Base-by-base conservation (phyloP, 2,329 filamentous ascomycete species). In the Canariomyces notabilis region DNA sequence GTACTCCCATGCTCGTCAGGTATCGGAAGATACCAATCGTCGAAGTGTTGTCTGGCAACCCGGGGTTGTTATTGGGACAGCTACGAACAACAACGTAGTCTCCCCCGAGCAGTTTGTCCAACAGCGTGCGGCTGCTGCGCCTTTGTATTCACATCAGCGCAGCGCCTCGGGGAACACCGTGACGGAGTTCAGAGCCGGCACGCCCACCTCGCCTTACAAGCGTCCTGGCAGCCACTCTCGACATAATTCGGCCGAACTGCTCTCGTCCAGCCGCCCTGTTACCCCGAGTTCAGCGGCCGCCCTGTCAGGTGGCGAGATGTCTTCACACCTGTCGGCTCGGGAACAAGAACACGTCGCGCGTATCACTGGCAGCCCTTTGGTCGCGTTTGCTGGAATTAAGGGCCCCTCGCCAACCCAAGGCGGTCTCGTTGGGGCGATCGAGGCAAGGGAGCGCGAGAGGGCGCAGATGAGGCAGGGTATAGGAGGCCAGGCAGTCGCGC, bases 291-390 rank as follows among this genome's bases (percentile, higher is more conserved):
- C 82, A 8, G 73, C 40, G n/a, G 69, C 33, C 63, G 66, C 4
- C 61, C 76, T 46, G 64, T 84, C 22, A 67, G 70, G 39, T 5
- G 64, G 66, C 3, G 66, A 69, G 20, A 42, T 59, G 37, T 71
- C 59, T 19, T 73, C 77, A 0, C 78, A 83, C 47, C 73, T 95
- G n/a, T 89, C 87, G 16, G 89, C 89, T 15, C 80, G 85, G 14
- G 89, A 95, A 64, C 89, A 94, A 63, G 88, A 94, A 66, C 85
- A 94, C 56, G 77, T 95, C n/a, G 87, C 89, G 8, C 80, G 86
- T 31, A 74, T 88, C 56, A 95, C 89, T 0, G 86, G 87, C 1
- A 82, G 81, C 0, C 86, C 89, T 0, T 71, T 95, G 40, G 77
- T 94, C 57, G 81, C 78, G 48, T 71, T 94, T 61, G 77, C 76